Base-by-base conservation (phyloP, 768 basidiomycete species). In the Rhodotorula kratochvilovae region DNA sequence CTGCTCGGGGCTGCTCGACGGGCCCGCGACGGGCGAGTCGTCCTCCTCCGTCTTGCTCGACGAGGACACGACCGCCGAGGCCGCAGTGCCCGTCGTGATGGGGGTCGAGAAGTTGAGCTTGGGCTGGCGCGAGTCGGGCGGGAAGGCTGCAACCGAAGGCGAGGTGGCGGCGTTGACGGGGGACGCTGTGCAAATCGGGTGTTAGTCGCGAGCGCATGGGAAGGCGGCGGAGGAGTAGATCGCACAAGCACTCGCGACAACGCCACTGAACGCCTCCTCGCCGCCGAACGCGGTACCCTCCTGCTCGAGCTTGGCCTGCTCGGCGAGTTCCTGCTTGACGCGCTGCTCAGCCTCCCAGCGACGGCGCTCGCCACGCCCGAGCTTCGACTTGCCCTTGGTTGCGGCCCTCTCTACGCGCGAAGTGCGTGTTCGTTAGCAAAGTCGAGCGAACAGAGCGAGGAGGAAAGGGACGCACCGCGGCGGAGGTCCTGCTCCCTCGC, bases 371-470 rank as follows among this genome's bases (percentile, higher is more conserved):
- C 57, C 57, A 15, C 57, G 57, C 5, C 19, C 27, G n/a, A 39
- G 42, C 35, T 12, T 36, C 29, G 16, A 15, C 27, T 43, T 46
- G 29, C 43, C 43, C 27, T 16, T 17, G 27, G 16, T 35, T 11
- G 3, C 27, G 27, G 21, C 25, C 25, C 15, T 27, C 39, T 58
- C 39, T n/a, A 27, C 5, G 13, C 31, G 55, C 12, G 33, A 7
- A 13, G 35, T 8, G n/a, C 4, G 11, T 25, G 16, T 2, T 25
- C 12, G n/a, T 12, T 2, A 59, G n/a, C 0, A 23, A 10, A 2
- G 25, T 33, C 55, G 36, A 5, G 10, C 25, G 33, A 12, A 2
- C 11, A 5, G 60, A 35, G 3, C 8, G 16, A 13, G 21, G 33
- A 33, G 31, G 45, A 48, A 19, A 25, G 35, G 27, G 27, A 13